A percentile compares a stretch with the other conserved stretches of the same genome.
These are phyloP conservation scores for Isatis tinctoria DNA, from an alignment of 345 rosid genomes.

Conservation along the genomic window DNA sequence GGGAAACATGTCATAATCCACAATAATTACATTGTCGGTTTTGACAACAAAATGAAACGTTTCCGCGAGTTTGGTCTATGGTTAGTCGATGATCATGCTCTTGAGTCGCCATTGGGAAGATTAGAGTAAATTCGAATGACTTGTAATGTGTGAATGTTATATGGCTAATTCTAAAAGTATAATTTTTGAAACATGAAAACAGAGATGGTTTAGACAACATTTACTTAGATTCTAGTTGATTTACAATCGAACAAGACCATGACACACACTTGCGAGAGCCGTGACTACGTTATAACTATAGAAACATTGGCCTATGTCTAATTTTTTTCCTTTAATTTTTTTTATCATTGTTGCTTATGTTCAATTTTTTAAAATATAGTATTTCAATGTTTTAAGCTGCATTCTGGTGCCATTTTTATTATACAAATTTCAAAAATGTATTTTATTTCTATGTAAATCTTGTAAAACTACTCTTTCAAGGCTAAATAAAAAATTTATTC, in stretches of 20 bases:
- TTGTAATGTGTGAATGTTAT: background rate
- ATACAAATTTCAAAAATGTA: too few relatives aligned
- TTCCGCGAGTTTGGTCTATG: slow-evolving; percentile 75
- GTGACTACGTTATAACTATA: too few relatives aligned
- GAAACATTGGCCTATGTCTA: too few relatives aligned
- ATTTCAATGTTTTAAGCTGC: too few relatives aligned
- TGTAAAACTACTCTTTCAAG: too few relatives aligned
- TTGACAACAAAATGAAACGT: slow-evolving; percentile 76
- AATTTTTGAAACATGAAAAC: background rate
- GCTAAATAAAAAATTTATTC: too few relatives aligned
- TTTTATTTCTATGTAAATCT: too few relatives aligned
- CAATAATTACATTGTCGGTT: slow-evolving; percentile 77
- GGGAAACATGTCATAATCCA: slow-evolving; percentile 79
- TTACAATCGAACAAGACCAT: background rate
- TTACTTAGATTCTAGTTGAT: background rate
- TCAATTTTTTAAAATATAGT: too few relatives aligned
- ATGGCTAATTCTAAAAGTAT: background rate
- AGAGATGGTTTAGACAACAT: background rate
- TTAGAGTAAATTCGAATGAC: background rate
- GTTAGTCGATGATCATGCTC: slow-evolving; percentile 71
- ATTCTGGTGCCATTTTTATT: too few relatives aligned
- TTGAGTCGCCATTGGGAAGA: slow-evolving; percentile 69
- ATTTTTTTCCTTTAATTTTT: too few relatives aligned
- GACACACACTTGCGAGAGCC: background rate
- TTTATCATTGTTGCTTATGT: too few relatives aligned